phyloP scores from a whole-genome alignment of 2,329 filamentous ascomycete species.

The Colletotrichum sojae region DNA sequence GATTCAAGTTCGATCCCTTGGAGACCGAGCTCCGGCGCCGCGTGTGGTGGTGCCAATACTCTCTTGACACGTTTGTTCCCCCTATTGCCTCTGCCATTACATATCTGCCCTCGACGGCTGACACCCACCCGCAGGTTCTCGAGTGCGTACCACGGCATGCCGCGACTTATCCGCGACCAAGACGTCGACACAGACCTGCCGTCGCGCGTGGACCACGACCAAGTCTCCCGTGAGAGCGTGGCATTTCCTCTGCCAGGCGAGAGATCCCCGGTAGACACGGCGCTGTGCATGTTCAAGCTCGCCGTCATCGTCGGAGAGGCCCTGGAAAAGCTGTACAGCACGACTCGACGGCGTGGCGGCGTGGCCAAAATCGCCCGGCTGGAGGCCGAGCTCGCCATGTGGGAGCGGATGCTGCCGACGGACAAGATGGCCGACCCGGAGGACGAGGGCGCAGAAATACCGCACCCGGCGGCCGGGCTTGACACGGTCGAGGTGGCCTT shows the following conservation, averaged over 20 bases:
- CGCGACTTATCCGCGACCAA: conserved; percentile 46
- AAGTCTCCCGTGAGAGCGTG: conserved; percentile 43
- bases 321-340: conserved; percentile 46
- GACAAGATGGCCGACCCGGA: conserved; percentile 25
- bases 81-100: too few species aligned
- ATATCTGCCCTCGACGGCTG: not conserved
- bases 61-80: conserved; percentile 43
- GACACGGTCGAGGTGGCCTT: conserved; percentile 30
- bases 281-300: conserved; percentile 45
- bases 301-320: conserved; percentile 44
- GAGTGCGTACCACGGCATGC: conserved; percentile 46
- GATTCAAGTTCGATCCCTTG: conserved; percentile 47
- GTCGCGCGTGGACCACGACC: conserved; percentile 45
- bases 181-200: conserved; percentile 47
- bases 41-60: conserved; percentile 48
- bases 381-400: conserved; percentile 45
- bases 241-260: conserved; percentile 46
- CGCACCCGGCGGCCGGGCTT: not conserved
- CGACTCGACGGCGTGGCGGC: conserved; percentile 45
- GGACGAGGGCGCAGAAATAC: conserved; percentile 17
- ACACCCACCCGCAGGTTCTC: conserved; percentile 40
- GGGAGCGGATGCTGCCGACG: conserved; percentile 39
- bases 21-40: conserved; percentile 46
- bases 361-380: conserved; percentile 44
- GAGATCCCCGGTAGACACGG: conserved; percentile 44